These are phyloP conservation scores for Emergomyces pasteurianus DNA, from an alignment of 2,329 filamentous ascomycete genomes.

Conservation along the genomic window DNA sequence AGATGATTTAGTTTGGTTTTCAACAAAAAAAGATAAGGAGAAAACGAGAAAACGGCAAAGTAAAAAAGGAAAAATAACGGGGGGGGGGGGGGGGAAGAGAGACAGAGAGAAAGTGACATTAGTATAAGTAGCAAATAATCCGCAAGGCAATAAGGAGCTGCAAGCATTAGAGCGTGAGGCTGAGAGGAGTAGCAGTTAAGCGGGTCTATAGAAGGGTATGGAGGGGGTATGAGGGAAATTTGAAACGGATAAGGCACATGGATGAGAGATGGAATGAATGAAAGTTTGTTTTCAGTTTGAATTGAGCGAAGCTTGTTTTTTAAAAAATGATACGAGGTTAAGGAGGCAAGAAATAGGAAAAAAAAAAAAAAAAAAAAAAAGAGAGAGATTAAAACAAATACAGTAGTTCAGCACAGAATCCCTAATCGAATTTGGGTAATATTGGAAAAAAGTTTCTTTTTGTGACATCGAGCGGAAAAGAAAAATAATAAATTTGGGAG, in stretches of 20 bases:
- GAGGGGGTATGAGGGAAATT: too few species aligned
- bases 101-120: not conserved
- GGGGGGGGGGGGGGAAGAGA: too few species aligned
- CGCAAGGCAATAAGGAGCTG: not conserved
- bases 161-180: not conserved
- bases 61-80: not conserved
- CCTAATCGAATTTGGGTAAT: not conserved
- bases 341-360: too few species aligned
- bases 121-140: not conserved
- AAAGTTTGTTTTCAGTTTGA: not conserved
- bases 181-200: too few species aligned
- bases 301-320: too few species aligned
- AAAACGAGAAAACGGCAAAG: not conserved
- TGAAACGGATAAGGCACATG: not conserved
- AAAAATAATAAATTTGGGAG: not conserved
- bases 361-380: not conserved
- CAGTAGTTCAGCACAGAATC: too few species aligned
- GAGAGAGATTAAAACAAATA: not conserved
- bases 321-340: too few species aligned
- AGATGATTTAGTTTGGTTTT: not conserved
- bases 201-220: too few species aligned
- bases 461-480: not conserved
- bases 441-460: not conserved
- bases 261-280: not conserved
- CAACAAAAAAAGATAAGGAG: not conserved